A percentile compares a stretch with the other conserved stretches of the same genome.
Evolutionary conservation across 108 stramenopile genomes (phyloP).

Genomic region (Epithemia pelagica): DNA sequence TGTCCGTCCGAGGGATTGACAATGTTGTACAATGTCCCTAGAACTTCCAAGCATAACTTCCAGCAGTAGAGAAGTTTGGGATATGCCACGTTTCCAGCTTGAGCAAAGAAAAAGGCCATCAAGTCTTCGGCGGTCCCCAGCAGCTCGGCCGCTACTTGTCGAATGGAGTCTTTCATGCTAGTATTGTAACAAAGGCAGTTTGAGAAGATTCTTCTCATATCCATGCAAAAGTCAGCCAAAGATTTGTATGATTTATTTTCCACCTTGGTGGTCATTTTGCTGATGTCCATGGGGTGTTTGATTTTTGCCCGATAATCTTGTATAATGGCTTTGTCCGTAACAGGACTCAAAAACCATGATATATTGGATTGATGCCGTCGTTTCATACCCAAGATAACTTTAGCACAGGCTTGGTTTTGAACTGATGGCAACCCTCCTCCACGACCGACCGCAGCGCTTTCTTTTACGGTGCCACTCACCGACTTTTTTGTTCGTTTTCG

Average conservation of each 20-base stretch:
- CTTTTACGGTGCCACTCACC: not conserved
- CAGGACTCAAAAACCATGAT: conserved; percentile 61
- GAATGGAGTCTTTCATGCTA: conserved; percentile 48
- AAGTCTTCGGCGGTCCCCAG: conserved; percentile 52
- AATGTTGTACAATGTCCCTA: conserved; percentile 55
- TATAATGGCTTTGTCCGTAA: conserved; percentile 60
- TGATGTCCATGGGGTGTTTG: conserved; percentile 66
- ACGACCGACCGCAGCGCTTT: not conserved
- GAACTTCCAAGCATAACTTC: conserved; percentile 54
- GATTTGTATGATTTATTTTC: conserved; percentile 59
- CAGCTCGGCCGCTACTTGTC: conserved; percentile 52
- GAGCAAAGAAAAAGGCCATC: conserved; percentile 50
- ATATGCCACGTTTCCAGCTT: conserved; percentile 36
- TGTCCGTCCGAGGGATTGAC: conserved; percentile 59
- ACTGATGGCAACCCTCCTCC: conserved; percentile 41
- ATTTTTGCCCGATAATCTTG: conserved; percentile 77
- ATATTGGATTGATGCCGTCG: conserved; percentile 45
- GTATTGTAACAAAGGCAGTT: conserved; percentile 84
- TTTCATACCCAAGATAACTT: conserved; percentile 56
- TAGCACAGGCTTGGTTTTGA: conserved; percentile 55
- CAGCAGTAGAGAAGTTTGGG: conserved; percentile 72
- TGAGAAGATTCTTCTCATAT: conserved; percentile 65
- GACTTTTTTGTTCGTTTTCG: conserved; percentile 6
- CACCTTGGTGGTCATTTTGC: conserved; percentile 60
- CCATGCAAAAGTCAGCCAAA: conserved; percentile 57